These are phyloP conservation scores for Salpingoeca rosetta DNA, from an alignment of 78 protist genomes.

Conservation along the genomic window DNA sequence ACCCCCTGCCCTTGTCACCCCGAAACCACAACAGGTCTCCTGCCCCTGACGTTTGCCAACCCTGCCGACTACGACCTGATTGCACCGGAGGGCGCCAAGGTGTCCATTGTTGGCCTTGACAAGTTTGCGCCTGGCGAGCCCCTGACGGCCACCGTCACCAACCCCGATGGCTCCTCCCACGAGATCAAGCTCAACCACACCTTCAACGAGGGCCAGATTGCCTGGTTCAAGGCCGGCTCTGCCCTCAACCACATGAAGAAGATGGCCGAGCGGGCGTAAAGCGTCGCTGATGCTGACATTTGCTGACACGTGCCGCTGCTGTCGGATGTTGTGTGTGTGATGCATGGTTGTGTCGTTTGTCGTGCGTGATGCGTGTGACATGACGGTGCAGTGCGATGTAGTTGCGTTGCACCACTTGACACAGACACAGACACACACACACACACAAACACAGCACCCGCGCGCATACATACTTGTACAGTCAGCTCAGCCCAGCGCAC, in stretches of 20 bases:
- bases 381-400: not conserved
- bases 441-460: no score
- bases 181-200: slow-evolving; percentile 72
- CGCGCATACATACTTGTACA: no score
- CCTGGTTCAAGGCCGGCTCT: slow-evolving; percentile 87
- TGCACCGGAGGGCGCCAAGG: slow-evolving; percentile 37
- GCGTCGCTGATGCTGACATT: no score
- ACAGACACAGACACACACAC: no score
- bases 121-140: slow-evolving; percentile 56
- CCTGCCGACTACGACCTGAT: slow-evolving; percentile 75
- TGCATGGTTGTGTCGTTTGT: not conserved
- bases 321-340: not conserved
- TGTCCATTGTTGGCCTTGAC: slow-evolving; percentile 50
- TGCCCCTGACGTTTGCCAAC: slow-evolving; percentile 85
- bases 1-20: no score
- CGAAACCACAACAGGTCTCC: slow-evolving; percentile 40
- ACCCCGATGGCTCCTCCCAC: slow-evolving; percentile 10
- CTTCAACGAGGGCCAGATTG: slow-evolving; percentile 80
- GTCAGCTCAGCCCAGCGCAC: no score
- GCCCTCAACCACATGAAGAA: slow-evolving; percentile 71
- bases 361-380: not conserved
- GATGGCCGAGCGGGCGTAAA: not conserved
- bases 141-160: not conserved
- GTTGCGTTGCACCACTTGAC: not conserved
- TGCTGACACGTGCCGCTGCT: not conserved